These are phyloP conservation scores for Ophiostoma ulmi DNA, from an alignment of 2,329 filamentous ascomycete genomes.

Conservation along the genomic window DNA sequence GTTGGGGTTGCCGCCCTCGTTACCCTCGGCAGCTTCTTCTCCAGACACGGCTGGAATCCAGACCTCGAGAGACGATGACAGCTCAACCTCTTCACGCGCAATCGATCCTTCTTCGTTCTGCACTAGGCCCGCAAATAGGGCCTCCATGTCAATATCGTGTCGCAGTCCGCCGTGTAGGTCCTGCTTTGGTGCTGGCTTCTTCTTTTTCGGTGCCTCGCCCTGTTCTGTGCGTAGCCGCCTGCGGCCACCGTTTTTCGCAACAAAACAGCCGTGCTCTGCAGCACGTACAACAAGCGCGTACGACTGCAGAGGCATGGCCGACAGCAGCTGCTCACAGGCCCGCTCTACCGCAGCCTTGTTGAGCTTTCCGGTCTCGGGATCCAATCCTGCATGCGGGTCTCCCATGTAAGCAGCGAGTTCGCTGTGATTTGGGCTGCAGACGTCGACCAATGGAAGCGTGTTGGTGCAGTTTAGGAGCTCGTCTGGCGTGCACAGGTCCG, in stretches of 20 bases:
- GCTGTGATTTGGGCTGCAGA: slow-evolving; percentile 74
- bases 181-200: slow-evolving; percentile 38
- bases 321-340: slow-evolving; percentile 57
- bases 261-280: slow-evolving; percentile 66
- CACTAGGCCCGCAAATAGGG: slow-evolving; percentile 54
- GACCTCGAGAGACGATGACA: slow-evolving; percentile 59
- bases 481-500: slow-evolving; percentile 73
- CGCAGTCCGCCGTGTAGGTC: slow-evolving; percentile 49
- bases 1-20: slow-evolving; percentile 23
- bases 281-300: slow-evolving; percentile 65
- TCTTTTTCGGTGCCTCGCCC: slow-evolving; percentile 25
- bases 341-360: slow-evolving; percentile 51
- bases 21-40: slow-evolving; percentile 6
- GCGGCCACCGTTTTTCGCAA: slow-evolving; percentile 51
- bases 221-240: slow-evolving; percentile 38
- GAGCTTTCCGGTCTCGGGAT: slow-evolving; percentile 51
- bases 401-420: slow-evolving; percentile 87
- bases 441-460: slow-evolving; percentile 55
- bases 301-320: slow-evolving; percentile 58
- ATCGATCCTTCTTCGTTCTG: slow-evolving; percentile 50
- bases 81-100: slow-evolving; percentile 53
- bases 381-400: slow-evolving; percentile 48
- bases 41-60: slow-evolving; percentile 77
- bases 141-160: slow-evolving; percentile 58
- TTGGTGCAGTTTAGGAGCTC: slow-evolving; percentile 61